phyloP scores from a whole-genome alignment of 2,329 filamentous ascomycete species.

The Alternaria atra region DNA sequence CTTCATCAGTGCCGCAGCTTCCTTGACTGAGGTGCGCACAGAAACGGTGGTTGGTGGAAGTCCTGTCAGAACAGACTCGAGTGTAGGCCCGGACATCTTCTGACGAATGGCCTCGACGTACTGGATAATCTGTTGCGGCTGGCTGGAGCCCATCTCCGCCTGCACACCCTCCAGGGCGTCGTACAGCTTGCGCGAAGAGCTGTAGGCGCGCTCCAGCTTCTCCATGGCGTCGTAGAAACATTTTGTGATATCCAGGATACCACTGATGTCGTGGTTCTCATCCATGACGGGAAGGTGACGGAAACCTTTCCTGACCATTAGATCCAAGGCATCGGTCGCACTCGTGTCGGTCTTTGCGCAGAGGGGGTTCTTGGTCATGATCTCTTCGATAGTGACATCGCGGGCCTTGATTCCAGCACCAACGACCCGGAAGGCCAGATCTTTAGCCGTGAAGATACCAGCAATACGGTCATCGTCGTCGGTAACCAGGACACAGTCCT shows the following conservation, averaged over 20 bases:
- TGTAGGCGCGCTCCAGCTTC: slow-evolving; percentile 96
- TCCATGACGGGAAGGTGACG: slow-evolving; percentile 98
- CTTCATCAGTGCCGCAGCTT: slow-evolving; percentile 95
- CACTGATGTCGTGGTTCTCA: slow-evolving; percentile 98
- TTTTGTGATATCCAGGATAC: slow-evolving; percentile 98
- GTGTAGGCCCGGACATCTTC: slow-evolving; percentile 97
- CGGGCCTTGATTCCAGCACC: slow-evolving; percentile 88
- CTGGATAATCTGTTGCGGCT: slow-evolving; percentile 98
- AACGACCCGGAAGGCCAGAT: slow-evolving; percentile 95
- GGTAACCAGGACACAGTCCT: slow-evolving; percentile 97
- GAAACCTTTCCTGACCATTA: slow-evolving; percentile 99
- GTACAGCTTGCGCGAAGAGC: slow-evolving; percentile 96
- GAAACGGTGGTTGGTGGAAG: slow-evolving; percentile 93
- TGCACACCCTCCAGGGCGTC: slow-evolving; percentile 98
- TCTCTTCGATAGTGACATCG: slow-evolving; percentile 92
- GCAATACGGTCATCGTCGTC: slow-evolving; percentile 98
- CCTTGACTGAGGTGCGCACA: slow-evolving; percentile 94
- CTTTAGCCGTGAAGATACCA: slow-evolving; percentile 98
- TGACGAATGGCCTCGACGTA: slow-evolving; percentile 94
- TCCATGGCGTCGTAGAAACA: slow-evolving; percentile 99
- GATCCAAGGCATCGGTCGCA: slow-evolving; percentile 93
- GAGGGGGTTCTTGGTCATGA: slow-evolving; percentile 99
- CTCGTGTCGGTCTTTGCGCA: slow-evolving; percentile 98
- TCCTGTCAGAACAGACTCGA: slow-evolving; percentile 93
- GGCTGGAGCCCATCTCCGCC: slow-evolving; percentile 92